Base-by-base conservation (phyloP, 495 filamentous ascomycete genomes). In the Penicillium coprophilum region DNA sequence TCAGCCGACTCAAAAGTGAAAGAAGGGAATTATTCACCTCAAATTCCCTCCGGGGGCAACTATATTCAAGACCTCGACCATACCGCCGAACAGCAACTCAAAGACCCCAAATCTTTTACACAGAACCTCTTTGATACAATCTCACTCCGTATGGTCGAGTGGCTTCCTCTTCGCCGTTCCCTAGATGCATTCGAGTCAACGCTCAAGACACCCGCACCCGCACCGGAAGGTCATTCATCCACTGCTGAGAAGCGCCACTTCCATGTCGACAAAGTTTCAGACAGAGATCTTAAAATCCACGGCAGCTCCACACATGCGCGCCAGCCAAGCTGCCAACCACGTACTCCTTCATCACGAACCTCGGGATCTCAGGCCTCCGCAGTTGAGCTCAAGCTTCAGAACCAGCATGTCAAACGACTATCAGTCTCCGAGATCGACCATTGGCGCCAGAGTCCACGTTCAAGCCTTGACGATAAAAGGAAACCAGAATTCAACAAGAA, bases 21-120 rank as follows among this genome's bases (percentile, higher is more conserved):
- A 15, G 46, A 21, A 36, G 31, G 6, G 12, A 10, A 3, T 15
- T 50, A 46, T 12, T 21, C 57, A 2, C 30, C 50, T 8, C 41
- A 59, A 6, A 13, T 28, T 1, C 46, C 57, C 10, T 41, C 54
- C 15, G 59, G 62, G n/a, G 34, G 34, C 20, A 58, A 52, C 17
- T 34, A 56, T 41, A 53, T 65, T 8, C 46, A 56, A 11, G 65
- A 66, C 15, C 59, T 70, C 36, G 67, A 70, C 17, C 48, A 55
- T 34, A 49, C 63, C 32, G 31, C 65, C 47, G 41, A 82, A 80
- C 80, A 84, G 41, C 70, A 73, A 8, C 78, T 81, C 60, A 91
- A 87, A 62, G 90, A 95, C 64, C 87, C 90, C 19, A 87, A 89
- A 57, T 93, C 90, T 1, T 92, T 95, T 60, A 87, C 88, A 9